Percentiles rank a stretch among this genome's conserved stretches.
Evolutionary conservation across 2,329 filamentous ascomycete genomes (phyloP).

Genomic region (Dothistroma septosporum): DNA sequence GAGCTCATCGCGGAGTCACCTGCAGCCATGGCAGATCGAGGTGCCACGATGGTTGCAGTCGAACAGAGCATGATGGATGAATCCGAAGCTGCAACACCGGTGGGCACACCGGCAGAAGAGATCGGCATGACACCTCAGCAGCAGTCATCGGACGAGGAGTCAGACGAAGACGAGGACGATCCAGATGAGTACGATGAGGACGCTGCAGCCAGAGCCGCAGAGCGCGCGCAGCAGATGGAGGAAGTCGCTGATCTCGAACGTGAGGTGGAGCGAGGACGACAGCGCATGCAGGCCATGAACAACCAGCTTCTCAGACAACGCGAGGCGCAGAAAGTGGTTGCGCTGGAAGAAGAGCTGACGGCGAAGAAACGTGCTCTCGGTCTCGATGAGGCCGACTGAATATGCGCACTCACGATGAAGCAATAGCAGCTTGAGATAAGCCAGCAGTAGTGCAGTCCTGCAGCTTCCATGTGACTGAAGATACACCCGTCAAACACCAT

Average conservation of each 20-base stretch:
- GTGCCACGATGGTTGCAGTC: constrained; percentile 25
- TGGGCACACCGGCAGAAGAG: constrained; percentile 22
- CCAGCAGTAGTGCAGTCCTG: background rate
- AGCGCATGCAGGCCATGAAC: constrained; percentile 39
- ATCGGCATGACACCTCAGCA: constrained; percentile 25
- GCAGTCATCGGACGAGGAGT: constrained; percentile 42
- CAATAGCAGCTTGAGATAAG: background rate
- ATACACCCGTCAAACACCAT: background rate
- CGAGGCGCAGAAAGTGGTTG: constrained; percentile 47
- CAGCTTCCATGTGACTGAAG: background rate
- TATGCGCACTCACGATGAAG: background rate
- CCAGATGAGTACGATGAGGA: constrained; percentile 56
- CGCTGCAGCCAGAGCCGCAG: constrained; percentile 47
- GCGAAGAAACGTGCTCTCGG: constrained; percentile 48
- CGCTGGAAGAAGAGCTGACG: constrained; percentile 51
- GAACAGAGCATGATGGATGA: constrained; percentile 21
- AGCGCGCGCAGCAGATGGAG: constrained; percentile 46
- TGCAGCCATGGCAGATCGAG: constrained; percentile 26
- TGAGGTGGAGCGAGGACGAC: constrained; percentile 42
- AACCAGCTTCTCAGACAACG: constrained; percentile 49
- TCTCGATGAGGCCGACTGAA: constrained; percentile 29
- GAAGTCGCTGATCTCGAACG: constrained; percentile 55
- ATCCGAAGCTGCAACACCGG: constrained; percentile 19
- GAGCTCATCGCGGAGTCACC: constrained; percentile 28
- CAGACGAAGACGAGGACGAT: constrained; percentile 47